These are phyloP conservation scores for Arabis alpina DNA, from an alignment of 345 rosid genomes.

Conservation along the genomic window DNA sequence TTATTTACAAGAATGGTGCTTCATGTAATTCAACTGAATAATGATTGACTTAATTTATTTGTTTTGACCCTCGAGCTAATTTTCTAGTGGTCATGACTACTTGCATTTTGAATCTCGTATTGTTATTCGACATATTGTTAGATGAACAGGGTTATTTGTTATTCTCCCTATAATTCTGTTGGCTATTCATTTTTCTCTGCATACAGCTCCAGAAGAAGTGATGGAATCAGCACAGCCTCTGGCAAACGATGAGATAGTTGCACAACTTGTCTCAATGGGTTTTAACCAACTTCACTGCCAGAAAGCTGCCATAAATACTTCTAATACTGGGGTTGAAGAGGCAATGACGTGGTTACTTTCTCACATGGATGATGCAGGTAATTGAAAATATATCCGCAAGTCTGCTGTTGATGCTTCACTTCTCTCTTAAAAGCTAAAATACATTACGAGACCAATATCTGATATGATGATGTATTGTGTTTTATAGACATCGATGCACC, in stretches of 20 bases:
- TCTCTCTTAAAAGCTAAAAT: neutral
- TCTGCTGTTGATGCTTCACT: slow-evolving; percentile 12
- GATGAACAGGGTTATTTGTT: neutral
- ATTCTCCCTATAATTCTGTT: slow-evolving; percentile 9
- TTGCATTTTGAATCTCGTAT: neutral
- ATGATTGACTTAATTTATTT: neutral
- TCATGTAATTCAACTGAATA: slow-evolving; percentile 8
- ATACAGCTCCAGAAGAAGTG: slow-evolving; percentile 58
- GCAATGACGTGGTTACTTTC: slow-evolving; percentile 97
- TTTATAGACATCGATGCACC: slow-evolving; percentile 79
- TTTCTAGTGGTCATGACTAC: neutral
- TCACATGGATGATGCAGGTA: slow-evolving; percentile 98
- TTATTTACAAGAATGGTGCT: slow-evolving; percentile 13
- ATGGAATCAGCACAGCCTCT: slow-evolving; percentile 56
- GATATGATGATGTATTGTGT: slow-evolving; percentile 14
- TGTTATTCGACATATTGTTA: neutral
- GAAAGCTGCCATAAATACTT: slow-evolving; percentile 90
- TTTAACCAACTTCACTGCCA: slow-evolving; percentile 85
- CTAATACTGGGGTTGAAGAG: slow-evolving; percentile 88
- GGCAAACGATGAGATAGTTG: slow-evolving; percentile 85
- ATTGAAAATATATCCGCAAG: slow-evolving; percentile 1
- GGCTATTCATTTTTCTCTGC: slow-evolving; percentile 21
- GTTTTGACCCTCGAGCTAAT: neutral
- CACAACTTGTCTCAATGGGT: slow-evolving; percentile 92
- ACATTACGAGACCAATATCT: slow-evolving; percentile 4